These are phyloP conservation scores for Corylus avellana DNA, from an alignment of 306 rosid species.

Conservation along the genomic window DNA sequence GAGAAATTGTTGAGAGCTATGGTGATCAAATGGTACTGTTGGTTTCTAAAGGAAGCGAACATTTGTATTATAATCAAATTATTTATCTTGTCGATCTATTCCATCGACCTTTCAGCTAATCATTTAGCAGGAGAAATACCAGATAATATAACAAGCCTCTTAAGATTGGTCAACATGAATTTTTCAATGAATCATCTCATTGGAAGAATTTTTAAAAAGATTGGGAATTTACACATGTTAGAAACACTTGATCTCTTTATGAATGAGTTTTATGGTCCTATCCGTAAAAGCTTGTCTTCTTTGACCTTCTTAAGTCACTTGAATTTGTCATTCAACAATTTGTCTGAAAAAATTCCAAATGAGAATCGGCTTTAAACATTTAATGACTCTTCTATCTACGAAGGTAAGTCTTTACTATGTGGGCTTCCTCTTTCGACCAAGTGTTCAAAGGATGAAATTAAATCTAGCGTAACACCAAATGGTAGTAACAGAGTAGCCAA, in stretches of 20 bases:
- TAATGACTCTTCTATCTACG: neutral
- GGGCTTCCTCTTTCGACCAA: no score
- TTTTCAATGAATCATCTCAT: constrained; percentile 18
- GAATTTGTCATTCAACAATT: constrained; percentile 2
- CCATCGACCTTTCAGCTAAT: constrained; percentile 7
- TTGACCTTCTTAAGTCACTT: neutral
- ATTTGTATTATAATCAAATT: no score
- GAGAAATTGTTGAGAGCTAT: neutral
- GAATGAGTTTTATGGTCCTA: constrained; percentile 8
- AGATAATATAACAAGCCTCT: neutral
- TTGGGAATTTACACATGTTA: neutral
- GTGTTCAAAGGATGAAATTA: no score
- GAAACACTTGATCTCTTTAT: constrained; percentile 22
- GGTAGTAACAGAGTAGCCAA: no score
- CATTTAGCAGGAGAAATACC: constrained; percentile 21
- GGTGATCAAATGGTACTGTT: neutral
- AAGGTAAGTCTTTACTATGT: no score
- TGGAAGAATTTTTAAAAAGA: constrained; percentile 6
- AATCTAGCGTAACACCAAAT: no score
- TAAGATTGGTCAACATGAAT: neutral
- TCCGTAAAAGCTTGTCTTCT: constrained; percentile 6
- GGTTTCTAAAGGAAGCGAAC: neutral
- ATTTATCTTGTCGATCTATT: neutral
- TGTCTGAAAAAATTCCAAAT: constrained; percentile 12
- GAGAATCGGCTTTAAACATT: constrained; percentile 19